Base-by-base conservation (phyloP, 2,329 filamentous ascomycete species). In the Aspergillus ruber region DNA sequence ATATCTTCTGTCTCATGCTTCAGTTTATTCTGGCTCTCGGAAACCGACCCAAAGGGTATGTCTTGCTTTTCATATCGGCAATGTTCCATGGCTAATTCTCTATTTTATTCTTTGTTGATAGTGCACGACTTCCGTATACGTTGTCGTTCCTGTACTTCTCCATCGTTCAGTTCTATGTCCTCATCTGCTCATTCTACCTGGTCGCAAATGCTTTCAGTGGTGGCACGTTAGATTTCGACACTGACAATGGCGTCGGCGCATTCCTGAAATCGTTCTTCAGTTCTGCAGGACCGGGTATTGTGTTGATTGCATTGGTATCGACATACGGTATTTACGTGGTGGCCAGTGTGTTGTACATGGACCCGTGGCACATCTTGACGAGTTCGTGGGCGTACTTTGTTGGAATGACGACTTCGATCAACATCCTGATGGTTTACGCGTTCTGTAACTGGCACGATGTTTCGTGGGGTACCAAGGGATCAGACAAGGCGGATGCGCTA, bases 391-490 rank as follows among this genome's bases (percentile, higher is more conserved):
- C 88, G 65, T 97, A 97, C 69, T 77, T 96, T 58, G 73, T 95
- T 50, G 82, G 95, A 65, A 91, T 91, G 82, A 94, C 90, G 12
- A 93, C 89, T 20, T 96, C 95, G 74, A 90, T 95, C 82, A 97
- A 97, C 77, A 91, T 97, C 59, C 84, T 97, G 64, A 97, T 94
- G 82, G 89, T 97, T 46, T 97, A 97, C 72, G 89, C 91, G 52
- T 97, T 95, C 81, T 93, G 89, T 82, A 97, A 97, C 76, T 96
- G 91, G 91, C 91, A 97, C 73, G 91, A 97, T 74, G 91, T 97
- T 45, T 96, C 91, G 10, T 97, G 91, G 91, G 91, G 91, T 80
- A 97, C 91, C 73, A 97, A 97, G 79, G 91, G 91, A 64, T 88
- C 91, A 3, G 91, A 97, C 75, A 95, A 94, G 74, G 83, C 85